Base-by-base conservation (phyloP, 2,329 filamentous ascomycete genomes). In the Beauveria caledonica region DNA sequence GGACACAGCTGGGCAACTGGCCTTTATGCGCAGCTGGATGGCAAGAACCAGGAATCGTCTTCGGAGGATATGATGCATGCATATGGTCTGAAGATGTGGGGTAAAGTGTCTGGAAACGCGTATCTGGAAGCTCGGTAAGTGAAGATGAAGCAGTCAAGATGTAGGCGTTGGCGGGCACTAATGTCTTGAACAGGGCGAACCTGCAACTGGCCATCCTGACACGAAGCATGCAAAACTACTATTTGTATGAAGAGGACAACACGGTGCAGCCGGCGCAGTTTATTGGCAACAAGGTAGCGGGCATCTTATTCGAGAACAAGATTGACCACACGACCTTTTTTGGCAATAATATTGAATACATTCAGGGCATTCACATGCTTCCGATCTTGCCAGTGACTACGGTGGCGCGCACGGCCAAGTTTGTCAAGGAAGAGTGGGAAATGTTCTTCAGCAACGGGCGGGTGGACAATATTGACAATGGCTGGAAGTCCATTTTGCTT, bases 21-120 rank as follows among this genome's bases (percentile, higher is more conserved):
- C 1, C 74, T 93, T 5, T 89, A 85, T 67, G 83, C 88, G 63
- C 80, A 82, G 42, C 77, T 77, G 60, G 88, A 93, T 70, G 89
- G 90, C 63, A 92, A 92, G 75, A 85, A 93, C 71, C 83, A 92
- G 74, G 94, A 97, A 72, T 94, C 90, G 33, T 90, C 88, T 50
- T 93, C 90, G 0, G 93, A 97, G 74, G 94, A 97, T 72, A 85
- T 86, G 64, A 92, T 97, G 85, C 87, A 89, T 62, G 84, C 86
- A 7, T 96, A 94, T 72, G 90, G 88, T 0, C 74, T 97, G 69
- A 96, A 96, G 78, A 90, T 97, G 86, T 97, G 94, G 94, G 94
- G 92, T 5, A 81, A 80, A 39, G 86, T 88, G 3, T 86, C 80
- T 64, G 86, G 87, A n/a, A 87, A 97, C 73, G 74, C 73, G 5